These are phyloP conservation scores for Stagonosporopsis chrysanthemi DNA, from an alignment of 2,329 filamentous ascomycete species.

Conservation along the genomic window DNA sequence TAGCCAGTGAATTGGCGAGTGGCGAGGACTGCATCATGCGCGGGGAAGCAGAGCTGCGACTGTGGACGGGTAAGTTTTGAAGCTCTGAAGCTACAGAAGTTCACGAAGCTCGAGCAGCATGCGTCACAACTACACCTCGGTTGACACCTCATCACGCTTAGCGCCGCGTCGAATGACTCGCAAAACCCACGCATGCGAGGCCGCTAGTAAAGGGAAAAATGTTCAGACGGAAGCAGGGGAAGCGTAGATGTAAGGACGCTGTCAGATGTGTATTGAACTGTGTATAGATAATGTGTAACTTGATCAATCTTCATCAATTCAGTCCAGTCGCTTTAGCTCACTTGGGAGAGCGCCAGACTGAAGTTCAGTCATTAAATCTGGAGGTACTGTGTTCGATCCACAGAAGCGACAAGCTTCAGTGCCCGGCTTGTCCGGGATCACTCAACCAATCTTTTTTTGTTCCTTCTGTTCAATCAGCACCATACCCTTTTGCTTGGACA, in stretches of 20 bases:
- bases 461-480: no score
- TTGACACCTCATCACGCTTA: not conserved
- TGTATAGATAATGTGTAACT: no score
- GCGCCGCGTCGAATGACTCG: not conserved
- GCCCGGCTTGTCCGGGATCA: conserved; percentile 11
- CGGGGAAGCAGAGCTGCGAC: not conserved
- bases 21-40: conserved; percentile 41
- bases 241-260: no score
- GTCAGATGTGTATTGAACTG: no score
- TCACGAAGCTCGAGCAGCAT: conserved; percentile 4
- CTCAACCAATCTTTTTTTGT: conserved; percentile 11
- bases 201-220: no score
- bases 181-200: no score
- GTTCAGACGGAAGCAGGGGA: no score
- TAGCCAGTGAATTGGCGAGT: conserved; percentile 74
- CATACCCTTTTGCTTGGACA: no score
- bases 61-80: not conserved
- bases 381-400: conserved; percentile 34
- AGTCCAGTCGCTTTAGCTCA: conserved; percentile 40
- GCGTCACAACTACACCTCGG: conserved; percentile 4
- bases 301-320: not conserved
- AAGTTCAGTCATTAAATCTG: conserved; percentile 43
- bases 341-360: conserved; percentile 45
- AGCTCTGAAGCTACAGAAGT: not conserved
- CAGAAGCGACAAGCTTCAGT: conserved; percentile 25